These are phyloP conservation scores for Chionographis japonica DNA, from an alignment of 106 monocot species.

Conservation along the genomic window DNA sequence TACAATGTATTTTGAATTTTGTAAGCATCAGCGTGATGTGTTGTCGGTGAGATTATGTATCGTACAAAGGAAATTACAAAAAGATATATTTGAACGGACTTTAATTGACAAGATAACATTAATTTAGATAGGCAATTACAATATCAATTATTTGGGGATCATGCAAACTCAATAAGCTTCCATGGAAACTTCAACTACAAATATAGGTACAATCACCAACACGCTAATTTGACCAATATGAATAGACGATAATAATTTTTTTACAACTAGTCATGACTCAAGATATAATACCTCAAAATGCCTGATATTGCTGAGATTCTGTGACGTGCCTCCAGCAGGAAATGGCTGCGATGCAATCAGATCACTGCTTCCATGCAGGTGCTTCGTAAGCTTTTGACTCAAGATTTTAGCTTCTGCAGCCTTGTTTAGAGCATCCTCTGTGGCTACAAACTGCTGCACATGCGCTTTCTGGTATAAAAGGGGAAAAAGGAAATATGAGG, in stretches of 20 bases:
- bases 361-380: slow-evolving; percentile 64
- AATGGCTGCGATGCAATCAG: slow-evolving; percentile 34
- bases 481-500: slow-evolving; percentile 16
- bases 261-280: no score
- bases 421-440: slow-evolving; percentile 95
- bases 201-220: no score
- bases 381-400: slow-evolving; percentile 74
- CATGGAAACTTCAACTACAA: no score
- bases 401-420: slow-evolving; percentile 88
- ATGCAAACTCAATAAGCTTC: not conserved
- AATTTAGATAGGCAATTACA: no score
- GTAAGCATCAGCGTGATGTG: no score
- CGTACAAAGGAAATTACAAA: no score
- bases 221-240: no score
- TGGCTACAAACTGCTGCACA: slow-evolving; percentile 95
- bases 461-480: slow-evolving; percentile 79
- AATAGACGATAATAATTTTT: no score
- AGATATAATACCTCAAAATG: slow-evolving; percentile 68
- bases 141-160: not conserved
- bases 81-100: no score
- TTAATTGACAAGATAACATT: no score
- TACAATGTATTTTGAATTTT: no score
- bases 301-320: slow-evolving; percentile 51
- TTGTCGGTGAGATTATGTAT: no score
- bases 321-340: slow-evolving; percentile 52